These are phyloP conservation scores for Naganishia randhawae DNA, from an alignment of 768 basidiomycete genomes.

Conservation along the genomic window DNA sequence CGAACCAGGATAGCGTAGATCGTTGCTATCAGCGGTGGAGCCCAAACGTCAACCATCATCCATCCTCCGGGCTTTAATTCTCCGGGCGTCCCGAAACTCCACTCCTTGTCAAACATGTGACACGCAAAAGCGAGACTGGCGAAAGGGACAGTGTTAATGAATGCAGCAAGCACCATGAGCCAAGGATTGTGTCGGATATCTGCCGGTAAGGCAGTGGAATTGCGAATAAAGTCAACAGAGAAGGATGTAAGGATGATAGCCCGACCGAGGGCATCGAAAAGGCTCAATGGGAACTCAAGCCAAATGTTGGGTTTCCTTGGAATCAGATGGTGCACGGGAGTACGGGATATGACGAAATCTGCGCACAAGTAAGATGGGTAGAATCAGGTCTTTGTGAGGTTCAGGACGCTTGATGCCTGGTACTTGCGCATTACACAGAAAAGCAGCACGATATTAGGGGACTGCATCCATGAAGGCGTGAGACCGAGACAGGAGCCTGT, in stretches of 20 bases:
- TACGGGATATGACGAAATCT: slow-evolving; percentile 45
- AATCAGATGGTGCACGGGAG: slow-evolving; percentile 57
- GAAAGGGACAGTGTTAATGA: slow-evolving; percentile 71
- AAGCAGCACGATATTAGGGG: slow-evolving; percentile 62
- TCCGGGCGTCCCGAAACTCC: slow-evolving; percentile 68
- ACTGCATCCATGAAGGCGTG: slow-evolving; percentile 76
- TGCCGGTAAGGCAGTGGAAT: slow-evolving; percentile 41
- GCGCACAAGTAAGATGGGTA: background rate
- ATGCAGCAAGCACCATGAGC: slow-evolving; percentile 71
- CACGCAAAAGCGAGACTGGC: slow-evolving; percentile 52
- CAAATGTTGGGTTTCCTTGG: slow-evolving; percentile 60
- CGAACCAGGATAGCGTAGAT: slow-evolving; percentile 79
- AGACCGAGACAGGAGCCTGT: slow-evolving; percentile 41
- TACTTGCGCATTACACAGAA: slow-evolving; percentile 61
- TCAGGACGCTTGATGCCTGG: background rate
- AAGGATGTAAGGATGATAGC: slow-evolving; percentile 73
- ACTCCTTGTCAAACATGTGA: slow-evolving; percentile 67
- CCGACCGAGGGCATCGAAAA: slow-evolving; percentile 75
- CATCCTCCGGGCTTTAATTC: slow-evolving; percentile 80
- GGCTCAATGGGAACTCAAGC: slow-evolving; percentile 63
- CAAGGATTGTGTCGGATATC: slow-evolving; percentile 69
- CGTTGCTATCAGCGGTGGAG: slow-evolving; percentile 70
- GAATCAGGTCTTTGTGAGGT: background rate
- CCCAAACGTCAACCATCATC: slow-evolving; percentile 81
- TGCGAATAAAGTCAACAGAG: slow-evolving; percentile 63